Evolutionary conservation across 75 land plant genomes (phyloP), one percentile per base, ranked within the genome.

Genomic region (Pinus albicaulis): DNA sequence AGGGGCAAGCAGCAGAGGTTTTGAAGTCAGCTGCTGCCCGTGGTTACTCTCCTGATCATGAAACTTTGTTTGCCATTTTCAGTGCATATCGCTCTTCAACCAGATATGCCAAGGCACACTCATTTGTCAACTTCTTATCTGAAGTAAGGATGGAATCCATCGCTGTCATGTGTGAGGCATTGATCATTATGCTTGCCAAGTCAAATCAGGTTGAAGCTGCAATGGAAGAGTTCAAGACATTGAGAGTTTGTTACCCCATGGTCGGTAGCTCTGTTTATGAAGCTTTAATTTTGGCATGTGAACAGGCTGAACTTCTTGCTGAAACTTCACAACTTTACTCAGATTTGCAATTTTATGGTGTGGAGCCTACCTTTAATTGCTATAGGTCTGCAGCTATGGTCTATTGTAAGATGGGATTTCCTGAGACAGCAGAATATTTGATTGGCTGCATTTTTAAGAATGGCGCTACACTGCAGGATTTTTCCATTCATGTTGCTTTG

Each of bases 391-490:
- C 88, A 59, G 89, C 74, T 19, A 15, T 20, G 41, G 56, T 69
- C 22, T 92, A 86, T 68, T 90, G 98, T 62, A 80, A 82, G 75
- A n/a, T 88, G 82, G 91, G 85, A 31, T 82, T 80, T 57, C 91
- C 95, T 38, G 90, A 90, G 56, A 89, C 88, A 62, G 95, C 90
- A 12, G 80, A 90, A 34, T 15, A 83, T 73, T 72, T 92, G 80
- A 20, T 87, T 57, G 68, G 84, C 57, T 76, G 57, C 59, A 82
- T 84, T 23, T 72, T 71, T 64, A 58, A 12, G 12, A 61, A 59
- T 56, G 88, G 81, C 15, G 48, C 81, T 76, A 7, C 11, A 2
- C 5, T 86, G 38, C 63, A 80, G n/a, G 80, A 86, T 75, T 55
- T 57, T 6, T 71, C 82, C 6, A 41, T 82, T 12, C 83, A 85